These are phyloP conservation scores for Liriodendron chinense DNA, from an alignment of 164 flowering plant species.

Conservation along the genomic window DNA sequence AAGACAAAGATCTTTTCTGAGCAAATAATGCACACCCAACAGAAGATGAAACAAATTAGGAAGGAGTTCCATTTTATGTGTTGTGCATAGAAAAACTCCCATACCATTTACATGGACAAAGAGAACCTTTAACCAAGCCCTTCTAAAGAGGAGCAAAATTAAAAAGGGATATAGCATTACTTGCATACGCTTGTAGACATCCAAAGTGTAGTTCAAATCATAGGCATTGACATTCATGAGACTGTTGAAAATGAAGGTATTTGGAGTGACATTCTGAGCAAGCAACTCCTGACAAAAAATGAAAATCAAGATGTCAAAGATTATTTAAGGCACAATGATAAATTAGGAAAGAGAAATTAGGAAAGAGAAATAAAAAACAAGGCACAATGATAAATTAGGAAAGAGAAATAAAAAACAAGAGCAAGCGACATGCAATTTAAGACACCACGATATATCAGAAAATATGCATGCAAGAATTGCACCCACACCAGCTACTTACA, in stretches of 20 bases:
- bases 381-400: not conserved
- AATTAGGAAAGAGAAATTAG: not conserved
- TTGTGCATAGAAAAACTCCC: not conserved
- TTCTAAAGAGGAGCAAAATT: conserved; percentile 12
- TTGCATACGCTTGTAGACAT: conserved; percentile 73
- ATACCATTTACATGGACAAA: not conserved
- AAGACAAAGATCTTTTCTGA: not conserved
- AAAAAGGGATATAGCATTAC: conserved; percentile 44
- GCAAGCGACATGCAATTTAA: not conserved
- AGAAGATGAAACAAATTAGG: not conserved
- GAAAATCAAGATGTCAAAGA: not conserved
- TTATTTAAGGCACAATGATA: not conserved
- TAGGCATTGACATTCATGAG: conserved; percentile 88
- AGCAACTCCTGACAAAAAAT: conserved; percentile 59
- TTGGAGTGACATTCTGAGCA: conserved; percentile 56
- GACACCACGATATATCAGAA: not conserved
- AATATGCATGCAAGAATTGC: not conserved
- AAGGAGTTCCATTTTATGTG: not conserved
- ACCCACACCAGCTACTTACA: not conserved
- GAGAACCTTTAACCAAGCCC: conserved; percentile 3
- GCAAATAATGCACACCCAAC: not conserved
- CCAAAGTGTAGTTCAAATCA: conserved; percentile 62
- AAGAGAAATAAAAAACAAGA: not conserved
- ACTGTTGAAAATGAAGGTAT: conserved; percentile 81
- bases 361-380: not conserved